Percentiles rank a stretch among this genome's conserved stretches.
Evolutionary conservation across 1,284 basidiomycete species (phyloP).

Genomic region (Puccinia novopanici): DNA sequence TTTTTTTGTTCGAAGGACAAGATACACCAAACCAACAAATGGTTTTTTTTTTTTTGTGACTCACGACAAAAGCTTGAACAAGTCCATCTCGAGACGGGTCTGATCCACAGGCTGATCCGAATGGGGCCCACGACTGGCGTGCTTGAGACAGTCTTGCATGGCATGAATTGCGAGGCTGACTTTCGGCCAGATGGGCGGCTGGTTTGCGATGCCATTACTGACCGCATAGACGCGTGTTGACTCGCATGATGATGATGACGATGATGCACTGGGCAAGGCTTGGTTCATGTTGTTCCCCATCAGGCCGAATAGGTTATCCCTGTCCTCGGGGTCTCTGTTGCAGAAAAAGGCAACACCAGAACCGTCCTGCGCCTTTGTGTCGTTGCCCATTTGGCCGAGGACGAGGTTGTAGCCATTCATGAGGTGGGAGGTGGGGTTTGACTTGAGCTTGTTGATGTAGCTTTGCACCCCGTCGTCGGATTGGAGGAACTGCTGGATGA

Average conservation of each 20-base stretch:
- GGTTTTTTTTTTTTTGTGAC: no score
- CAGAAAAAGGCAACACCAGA: background rate
- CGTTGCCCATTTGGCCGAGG: constrained; percentile 17
- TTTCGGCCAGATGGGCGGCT: constrained; percentile 18
- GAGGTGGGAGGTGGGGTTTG: background rate
- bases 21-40: no score
- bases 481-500: constrained; percentile 29
- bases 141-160: constrained; percentile 4
- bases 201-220: constrained; percentile 32
- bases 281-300: no score
- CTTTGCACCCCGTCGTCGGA: background rate
- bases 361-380: background rate
- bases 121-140: background rate
- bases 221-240: constrained; percentile 4
- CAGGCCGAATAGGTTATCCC: background rate
- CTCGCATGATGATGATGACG: background rate
- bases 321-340: constrained; percentile 11
- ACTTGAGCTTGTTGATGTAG: constrained; percentile 7
- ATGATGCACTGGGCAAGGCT: no score
- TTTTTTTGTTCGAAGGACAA: no score
- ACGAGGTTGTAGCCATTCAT: constrained; percentile 48
- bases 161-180: background rate
- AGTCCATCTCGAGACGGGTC: background rate
- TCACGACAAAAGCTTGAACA: constrained; percentile 24
- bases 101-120: background rate